These are phyloP conservation scores for Penicillium pulvis DNA, from an alignment of 495 filamentous ascomycete species.

Conservation along the genomic window DNA sequence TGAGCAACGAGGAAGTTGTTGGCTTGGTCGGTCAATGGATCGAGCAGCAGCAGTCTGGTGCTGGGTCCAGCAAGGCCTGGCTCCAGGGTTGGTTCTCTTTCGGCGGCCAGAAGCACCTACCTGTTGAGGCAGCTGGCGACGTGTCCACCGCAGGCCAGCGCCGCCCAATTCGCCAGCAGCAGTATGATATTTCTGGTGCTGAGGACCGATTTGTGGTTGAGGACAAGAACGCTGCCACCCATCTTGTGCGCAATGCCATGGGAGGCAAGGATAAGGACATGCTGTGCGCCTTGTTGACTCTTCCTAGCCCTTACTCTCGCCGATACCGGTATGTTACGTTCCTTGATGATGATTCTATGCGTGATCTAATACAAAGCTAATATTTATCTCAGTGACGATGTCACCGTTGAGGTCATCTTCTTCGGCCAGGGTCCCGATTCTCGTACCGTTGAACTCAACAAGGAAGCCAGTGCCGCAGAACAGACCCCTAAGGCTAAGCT, in stretches of 20 bases:
- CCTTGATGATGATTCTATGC: background rate
- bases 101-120: slow-evolving; percentile 47
- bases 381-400: slow-evolving; percentile 66
- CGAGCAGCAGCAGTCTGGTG: slow-evolving; percentile 64
- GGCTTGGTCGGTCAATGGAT: slow-evolving; percentile 97
- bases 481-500: slow-evolving; percentile 33
- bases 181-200: slow-evolving; percentile 72
- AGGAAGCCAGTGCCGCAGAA: slow-evolving; percentile 75
- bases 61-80: slow-evolving; percentile 46
- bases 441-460: slow-evolving; percentile 78
- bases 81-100: slow-evolving; percentile 53
- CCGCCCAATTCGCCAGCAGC: slow-evolving; percentile 79
- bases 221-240: slow-evolving; percentile 95
- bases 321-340: slow-evolving; percentile 70
- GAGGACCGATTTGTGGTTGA: slow-evolving; percentile 86
- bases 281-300: slow-evolving; percentile 88
- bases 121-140: slow-evolving; percentile 51
- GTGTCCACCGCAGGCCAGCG: slow-evolving; percentile 57
- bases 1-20: slow-evolving; percentile 97
- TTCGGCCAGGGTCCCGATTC: slow-evolving; percentile 79
- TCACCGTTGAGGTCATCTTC: slow-evolving; percentile 98
- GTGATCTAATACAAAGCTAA: background rate
- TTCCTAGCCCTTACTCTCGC: slow-evolving; percentile 87
- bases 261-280: slow-evolving; percentile 93
- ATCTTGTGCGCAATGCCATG: slow-evolving; percentile 92